Evolutionary conservation across 345 rosid genomes (phyloP), one percentile per base, ranked within the genome.

Genomic region (Capsella bursapastoris): DNA sequence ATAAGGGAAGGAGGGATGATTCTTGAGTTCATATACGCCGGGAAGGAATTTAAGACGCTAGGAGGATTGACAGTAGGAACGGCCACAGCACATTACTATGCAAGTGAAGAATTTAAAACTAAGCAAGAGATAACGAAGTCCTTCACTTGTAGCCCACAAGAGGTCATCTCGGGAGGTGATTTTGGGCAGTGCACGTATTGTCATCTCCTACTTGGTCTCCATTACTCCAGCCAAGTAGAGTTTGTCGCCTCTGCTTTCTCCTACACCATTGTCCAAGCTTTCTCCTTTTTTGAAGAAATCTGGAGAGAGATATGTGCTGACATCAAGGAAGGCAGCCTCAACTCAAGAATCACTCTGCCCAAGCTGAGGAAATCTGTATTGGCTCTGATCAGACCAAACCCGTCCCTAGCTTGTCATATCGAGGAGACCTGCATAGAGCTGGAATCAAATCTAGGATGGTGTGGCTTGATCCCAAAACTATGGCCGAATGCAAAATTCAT

Each of bases 401-500:
- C 92, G 5, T 40, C 22, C 40, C 78, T 88, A 29, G 96, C 90
- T 35, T 79, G 82, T 22, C 62, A 57, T 28, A 84, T 91, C 2
- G 86, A 87, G 63, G 73, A 48, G 5, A 77, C 28, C 22, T 91
- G 95, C 79, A 29, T 60, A 73, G 87, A 84, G 50, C 77, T 84
- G 12, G 85, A 83, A 62, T 57, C 12, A 27, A 41, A 64, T 34
- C 18, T 51, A 8, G 87, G 88, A 12, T 94, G 97, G 96, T 68
- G 8, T 35, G 84, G 89, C 22, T 53, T 90, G 74, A 58, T 94
- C 32, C 85, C 89, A 0, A 82, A 79, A 74, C 78, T 94, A 15
- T 94, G 98, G 98, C 96, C 98, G 11, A 88, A 85, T 64, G 95
- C 92, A 7, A 94, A 91, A 79, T 91, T 90, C 62, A 82, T 94